Evolutionary conservation across 1,284 basidiomycete species (phyloP).

Genomic region (Boletellus sp.): DNA sequence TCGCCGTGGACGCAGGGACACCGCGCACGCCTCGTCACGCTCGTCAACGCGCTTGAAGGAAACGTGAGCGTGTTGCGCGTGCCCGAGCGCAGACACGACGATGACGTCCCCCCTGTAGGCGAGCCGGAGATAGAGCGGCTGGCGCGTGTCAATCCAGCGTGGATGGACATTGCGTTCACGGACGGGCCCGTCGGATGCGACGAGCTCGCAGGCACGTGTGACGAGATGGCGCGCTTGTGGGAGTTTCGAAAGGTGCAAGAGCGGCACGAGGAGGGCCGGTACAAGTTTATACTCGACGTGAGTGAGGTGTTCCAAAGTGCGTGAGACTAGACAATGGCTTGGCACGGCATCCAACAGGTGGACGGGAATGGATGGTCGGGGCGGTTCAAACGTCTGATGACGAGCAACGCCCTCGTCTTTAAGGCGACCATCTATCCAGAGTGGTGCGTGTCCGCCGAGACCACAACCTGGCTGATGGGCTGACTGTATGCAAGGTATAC

Average conservation of each 20-base stretch:
- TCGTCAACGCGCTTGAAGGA: conserved; percentile 33
- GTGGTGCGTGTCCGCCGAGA: conserved; percentile 40
- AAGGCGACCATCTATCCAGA: conserved; percentile 65
- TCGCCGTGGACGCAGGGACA: conserved; percentile 54
- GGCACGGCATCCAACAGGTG: conserved; percentile 32
- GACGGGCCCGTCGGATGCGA: conserved; percentile 46
- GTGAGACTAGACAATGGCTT: background rate
- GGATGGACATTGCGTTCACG: conserved; percentile 59
- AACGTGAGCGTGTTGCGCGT: conserved; percentile 27
- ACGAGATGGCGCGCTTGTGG: conserved; percentile 41
- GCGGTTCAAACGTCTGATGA: conserved; percentile 64
- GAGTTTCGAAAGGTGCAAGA: conserved; percentile 45
- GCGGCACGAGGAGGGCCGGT: conserved; percentile 46
- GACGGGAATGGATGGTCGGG: conserved; percentile 73
- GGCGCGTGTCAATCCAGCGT: conserved; percentile 42
- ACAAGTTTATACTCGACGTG: conserved; percentile 67
- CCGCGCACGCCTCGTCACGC: conserved; percentile 36
- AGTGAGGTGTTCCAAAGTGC: conserved; percentile 18
- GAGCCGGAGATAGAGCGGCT: conserved; percentile 35
- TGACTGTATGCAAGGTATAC: conserved; percentile 27
- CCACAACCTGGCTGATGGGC: background rate
- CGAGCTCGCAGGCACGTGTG: conserved; percentile 37
- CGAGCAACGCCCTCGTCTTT: conserved; percentile 58
- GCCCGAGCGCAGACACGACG: conserved; percentile 1
- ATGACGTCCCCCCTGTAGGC: conserved; percentile 38